These are phyloP conservation scores for Coemansia sp. DNA, from an alignment of 192 early-diverging fungal genomes.

Conservation along the genomic window DNA sequence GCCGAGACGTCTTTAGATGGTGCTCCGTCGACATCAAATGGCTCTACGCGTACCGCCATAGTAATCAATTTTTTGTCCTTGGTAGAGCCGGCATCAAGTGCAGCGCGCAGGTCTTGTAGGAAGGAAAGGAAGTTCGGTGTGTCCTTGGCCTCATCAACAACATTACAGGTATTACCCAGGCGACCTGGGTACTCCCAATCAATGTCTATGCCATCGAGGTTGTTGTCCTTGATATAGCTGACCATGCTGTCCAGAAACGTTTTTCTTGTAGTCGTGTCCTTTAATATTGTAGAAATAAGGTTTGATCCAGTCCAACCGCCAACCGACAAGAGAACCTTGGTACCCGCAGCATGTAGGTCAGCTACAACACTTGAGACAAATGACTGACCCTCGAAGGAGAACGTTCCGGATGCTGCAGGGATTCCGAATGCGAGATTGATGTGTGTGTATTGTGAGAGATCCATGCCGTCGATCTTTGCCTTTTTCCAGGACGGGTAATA, in stretches of 20 bases:
- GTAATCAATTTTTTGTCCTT: conserved; percentile 60
- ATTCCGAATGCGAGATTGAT: conserved; percentile 67
- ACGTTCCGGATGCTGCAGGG: conserved; percentile 29
- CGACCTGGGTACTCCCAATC: conserved; percentile 72
- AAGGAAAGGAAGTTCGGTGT: conserved; percentile 64
- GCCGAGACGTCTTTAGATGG: conserved; percentile 58
- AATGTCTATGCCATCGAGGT: conserved; percentile 74
- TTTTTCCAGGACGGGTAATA: conserved; percentile 36
- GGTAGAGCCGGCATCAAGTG: conserved; percentile 49
- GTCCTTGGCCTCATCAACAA: conserved; percentile 59
- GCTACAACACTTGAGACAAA: conserved; percentile 45
- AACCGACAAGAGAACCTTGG: conserved; percentile 65
- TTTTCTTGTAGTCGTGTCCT: conserved; percentile 14
- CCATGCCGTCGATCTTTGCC: conserved; percentile 15
- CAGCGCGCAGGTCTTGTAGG: conserved; percentile 60
- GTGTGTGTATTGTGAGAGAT: conserved; percentile 61
- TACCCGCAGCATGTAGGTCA: conserved; percentile 48
- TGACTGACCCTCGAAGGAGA: conserved; percentile 26
- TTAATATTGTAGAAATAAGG: conserved; percentile 35
- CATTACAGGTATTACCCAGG: conserved; percentile 32
- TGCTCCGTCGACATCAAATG: conserved; percentile 56
- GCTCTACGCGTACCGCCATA: conserved; percentile 60
- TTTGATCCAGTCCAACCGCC: conserved; percentile 70
- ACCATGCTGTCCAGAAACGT: conserved; percentile 56
- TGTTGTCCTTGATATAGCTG: conserved; percentile 50